A percentile compares a stretch with the other conserved stretches of the same genome.
These are phyloP conservation scores for Dendrothele bispora DNA, from an alignment of 768 basidiomycete species.

Conservation along the genomic window DNA sequence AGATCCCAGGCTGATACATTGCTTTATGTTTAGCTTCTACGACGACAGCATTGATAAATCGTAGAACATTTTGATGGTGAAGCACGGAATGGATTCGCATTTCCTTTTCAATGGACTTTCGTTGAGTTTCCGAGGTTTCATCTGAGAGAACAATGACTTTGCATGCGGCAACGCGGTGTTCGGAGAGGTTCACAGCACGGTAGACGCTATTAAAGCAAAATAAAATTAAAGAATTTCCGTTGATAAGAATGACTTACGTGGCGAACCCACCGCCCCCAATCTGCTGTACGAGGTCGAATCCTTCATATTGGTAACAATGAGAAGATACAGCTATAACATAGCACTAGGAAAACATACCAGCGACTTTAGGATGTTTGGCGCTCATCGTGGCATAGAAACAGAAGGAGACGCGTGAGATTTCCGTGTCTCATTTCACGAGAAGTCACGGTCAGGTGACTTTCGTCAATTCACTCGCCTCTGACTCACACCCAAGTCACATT, in stretches of 20 bases:
- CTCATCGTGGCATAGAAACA: constrained; percentile 18
- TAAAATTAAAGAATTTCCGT: background rate
- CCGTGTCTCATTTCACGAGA: too few species aligned
- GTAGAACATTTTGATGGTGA: constrained; percentile 78
- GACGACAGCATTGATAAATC: constrained; percentile 77
- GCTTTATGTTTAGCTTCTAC: constrained; percentile 63
- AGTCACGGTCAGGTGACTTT: too few species aligned
- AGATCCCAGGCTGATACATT: constrained; percentile 76
- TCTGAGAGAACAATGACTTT: constrained; percentile 73
- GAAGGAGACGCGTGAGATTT: too few species aligned
- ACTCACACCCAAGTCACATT: too few species aligned
- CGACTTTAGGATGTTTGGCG: constrained; percentile 40
- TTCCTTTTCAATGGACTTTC: constrained; percentile 88
- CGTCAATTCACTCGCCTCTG: too few species aligned
- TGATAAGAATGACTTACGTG: constrained; percentile 48
- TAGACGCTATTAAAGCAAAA: constrained; percentile 59
- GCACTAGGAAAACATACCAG: constrained; percentile 26
- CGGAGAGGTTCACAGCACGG: constrained; percentile 69
- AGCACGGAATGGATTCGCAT: constrained; percentile 84
- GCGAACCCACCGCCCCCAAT: constrained; percentile 91
- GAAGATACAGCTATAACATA: background rate
- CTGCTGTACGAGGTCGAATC: constrained; percentile 69
- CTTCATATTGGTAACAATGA: constrained; percentile 30
- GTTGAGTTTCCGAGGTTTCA: constrained; percentile 62
- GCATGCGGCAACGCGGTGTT: constrained; percentile 79